Conservation (phyloP, 805 yeast genomes). For the Teunomyces atbi region DNA sequence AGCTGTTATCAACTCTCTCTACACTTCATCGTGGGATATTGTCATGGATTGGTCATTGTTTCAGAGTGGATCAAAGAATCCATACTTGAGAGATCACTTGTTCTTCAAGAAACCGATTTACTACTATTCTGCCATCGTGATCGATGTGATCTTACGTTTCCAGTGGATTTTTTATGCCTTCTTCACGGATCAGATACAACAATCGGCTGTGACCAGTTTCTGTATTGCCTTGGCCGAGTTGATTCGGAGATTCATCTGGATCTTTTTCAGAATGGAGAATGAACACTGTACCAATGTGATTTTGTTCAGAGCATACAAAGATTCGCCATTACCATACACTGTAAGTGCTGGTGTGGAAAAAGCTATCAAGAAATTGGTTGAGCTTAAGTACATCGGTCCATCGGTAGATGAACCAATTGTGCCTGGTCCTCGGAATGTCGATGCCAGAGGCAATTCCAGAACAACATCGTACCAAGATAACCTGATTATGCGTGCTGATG, state of each 20-base stretch:
- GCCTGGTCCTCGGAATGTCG: background rate
- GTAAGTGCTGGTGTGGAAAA: constrained; percentile 32
- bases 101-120: constrained; percentile 54
- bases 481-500: constrained; percentile 1
- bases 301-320: constrained; percentile 82
- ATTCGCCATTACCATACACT: constrained; percentile 80
- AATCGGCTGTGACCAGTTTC: constrained; percentile 84
- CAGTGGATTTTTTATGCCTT: constrained; percentile 91
- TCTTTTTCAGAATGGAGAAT: constrained; percentile 89
- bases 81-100: constrained; percentile 67
- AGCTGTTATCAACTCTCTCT: constrained; percentile 70
- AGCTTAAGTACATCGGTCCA: constrained; percentile 22
- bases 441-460: background rate
- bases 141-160: constrained; percentile 74
- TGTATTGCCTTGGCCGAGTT: constrained; percentile 80
- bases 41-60: constrained; percentile 94
- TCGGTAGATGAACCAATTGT: constrained; percentile 1
- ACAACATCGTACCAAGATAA: background rate
- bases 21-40: constrained; percentile 81
- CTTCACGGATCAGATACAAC: constrained; percentile 74
- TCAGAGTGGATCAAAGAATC: constrained; percentile 59
- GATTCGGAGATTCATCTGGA: constrained; percentile 83
- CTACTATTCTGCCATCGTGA: constrained; percentile 73
- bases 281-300: constrained; percentile 92
- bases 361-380: constrained; percentile 36